Evolutionary conservation across 2,329 filamentous ascomycete species (phyloP), one percentile per base, ranked within the genome.

Genomic region (Fusarium napiforme): DNA sequence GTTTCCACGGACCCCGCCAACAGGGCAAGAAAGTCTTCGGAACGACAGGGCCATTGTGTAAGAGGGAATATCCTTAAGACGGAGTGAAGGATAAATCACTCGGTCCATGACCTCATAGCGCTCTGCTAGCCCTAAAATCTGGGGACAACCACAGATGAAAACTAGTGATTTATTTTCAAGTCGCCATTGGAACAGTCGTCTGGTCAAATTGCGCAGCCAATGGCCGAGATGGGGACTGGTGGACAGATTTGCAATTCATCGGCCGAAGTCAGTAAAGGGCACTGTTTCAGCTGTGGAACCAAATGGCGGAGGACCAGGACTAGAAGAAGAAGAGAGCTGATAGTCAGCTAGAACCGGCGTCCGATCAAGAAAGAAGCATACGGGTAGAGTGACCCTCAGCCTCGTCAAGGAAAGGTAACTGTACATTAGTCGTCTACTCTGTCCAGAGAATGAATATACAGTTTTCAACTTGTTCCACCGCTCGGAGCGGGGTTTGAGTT

Each of bases 31-130:
- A 39, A 36, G 47, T 58, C 55, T n/a, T 71, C 62, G 74, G 67
- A 60, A 61, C 49, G 70, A 32, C 72, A 60, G 64, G 65, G 58
- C 34, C 16, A 28, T 26, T 59, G 26, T 50, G 40, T 28, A 57
- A 57, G 42, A 55, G 40, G 32, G 39, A 37, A 71, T 56, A 39
- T 36, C n/a, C 11, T 14, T 45, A n/a, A 43, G 36, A 47, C 55
- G 60, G 34, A 62, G 42, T 34, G 46, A 56, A 36, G 60, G 45
- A 53, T 40, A 50, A 62, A 62, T 61, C 47, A 52, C 65, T 73
- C 67, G 60, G 65, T 37, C 34, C 28, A 76, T 78, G 75, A 78
- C 72, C 73, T 77, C 76, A 78, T 78, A 60, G 58, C 60, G 43
- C 30, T 42, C 47, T 65, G 55, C 62, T 69, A 66, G 72, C 61